Conservation (phyloP, 139 green algal species). For the Nannochloris sp. region DNA sequence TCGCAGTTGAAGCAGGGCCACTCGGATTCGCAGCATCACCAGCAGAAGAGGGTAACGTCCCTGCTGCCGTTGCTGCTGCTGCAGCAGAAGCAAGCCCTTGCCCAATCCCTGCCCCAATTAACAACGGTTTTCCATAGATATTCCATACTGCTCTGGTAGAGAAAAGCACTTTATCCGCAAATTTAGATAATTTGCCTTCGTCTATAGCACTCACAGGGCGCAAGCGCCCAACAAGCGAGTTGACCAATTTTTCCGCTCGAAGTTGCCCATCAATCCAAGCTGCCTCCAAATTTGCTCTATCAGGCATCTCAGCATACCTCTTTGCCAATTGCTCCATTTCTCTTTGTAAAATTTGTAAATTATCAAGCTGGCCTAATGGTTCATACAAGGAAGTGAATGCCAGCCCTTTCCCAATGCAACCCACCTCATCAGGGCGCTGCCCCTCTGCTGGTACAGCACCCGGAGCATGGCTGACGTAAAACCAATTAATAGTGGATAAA, state of each 20-base stretch:
- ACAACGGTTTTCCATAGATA: not conserved
- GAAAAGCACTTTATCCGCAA: constrained; percentile 5
- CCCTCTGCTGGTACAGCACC: constrained; percentile 1
- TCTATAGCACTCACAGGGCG: not conserved
- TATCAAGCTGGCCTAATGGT: not conserved
- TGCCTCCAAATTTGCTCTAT: constrained; percentile 16
- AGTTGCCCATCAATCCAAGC: constrained; percentile 25
- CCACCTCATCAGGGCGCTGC: constrained; percentile 24
- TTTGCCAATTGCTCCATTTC: constrained; percentile 29
- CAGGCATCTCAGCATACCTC: constrained; percentile 19
- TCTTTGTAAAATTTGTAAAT: not conserved
- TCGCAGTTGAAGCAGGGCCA: not conserved
- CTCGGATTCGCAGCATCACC: not conserved
- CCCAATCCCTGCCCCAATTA: not conserved
- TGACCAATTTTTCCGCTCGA: constrained; percentile 27
- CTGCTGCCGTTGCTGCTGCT: not conserved
- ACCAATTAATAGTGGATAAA: constrained; percentile 48
- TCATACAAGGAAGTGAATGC: not conserved
- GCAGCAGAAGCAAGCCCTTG: not conserved
- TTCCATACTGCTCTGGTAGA: constrained; percentile 8
- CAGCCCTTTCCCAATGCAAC: constrained; percentile 32
- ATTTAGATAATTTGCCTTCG: not conserved
- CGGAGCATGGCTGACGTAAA: constrained; percentile 45
- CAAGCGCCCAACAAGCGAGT: constrained; percentile 3
- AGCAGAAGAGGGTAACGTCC: no score